These are phyloP conservation scores for Myxozyma geophila DNA, from an alignment of 805 yeast species.

Conservation along the genomic window DNA sequence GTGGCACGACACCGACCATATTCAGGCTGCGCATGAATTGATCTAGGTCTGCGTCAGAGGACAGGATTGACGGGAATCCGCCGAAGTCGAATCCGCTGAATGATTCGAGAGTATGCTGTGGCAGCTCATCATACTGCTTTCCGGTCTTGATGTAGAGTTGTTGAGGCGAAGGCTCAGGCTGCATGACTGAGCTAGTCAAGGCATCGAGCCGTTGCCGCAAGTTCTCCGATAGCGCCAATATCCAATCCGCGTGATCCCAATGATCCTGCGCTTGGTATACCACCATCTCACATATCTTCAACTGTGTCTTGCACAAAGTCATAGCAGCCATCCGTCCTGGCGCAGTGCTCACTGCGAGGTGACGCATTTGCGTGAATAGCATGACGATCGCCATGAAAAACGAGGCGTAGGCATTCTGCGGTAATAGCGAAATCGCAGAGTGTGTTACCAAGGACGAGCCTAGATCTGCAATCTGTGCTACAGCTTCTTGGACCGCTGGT, in stretches of 20 bases:
- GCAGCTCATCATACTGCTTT: not conserved
- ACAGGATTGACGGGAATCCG: slow-evolving; percentile 4
- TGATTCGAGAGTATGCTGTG: not conserved
- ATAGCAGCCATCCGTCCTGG: not conserved
- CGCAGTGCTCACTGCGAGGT: not conserved
- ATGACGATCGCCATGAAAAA: slow-evolving; percentile 36
- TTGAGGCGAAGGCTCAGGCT: not conserved
- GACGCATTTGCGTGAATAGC: slow-evolving; percentile 24
- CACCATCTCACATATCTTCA: slow-evolving; percentile 29
- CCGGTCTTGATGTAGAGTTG: not conserved
- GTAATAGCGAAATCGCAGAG: slow-evolving; percentile 22
- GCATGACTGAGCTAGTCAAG: not conserved
- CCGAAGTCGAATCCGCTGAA: not conserved
- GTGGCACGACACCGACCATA: not conserved
- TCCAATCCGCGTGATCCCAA: slow-evolving; percentile 37
- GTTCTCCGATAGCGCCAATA: slow-evolving; percentile 26
- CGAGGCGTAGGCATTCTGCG: slow-evolving; percentile 26
- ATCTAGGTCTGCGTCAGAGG: slow-evolving; percentile 15
- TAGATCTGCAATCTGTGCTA: slow-evolving; percentile 21
- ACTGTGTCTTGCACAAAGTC: slow-evolving; percentile 16
- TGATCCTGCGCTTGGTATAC: slow-evolving; percentile 31
- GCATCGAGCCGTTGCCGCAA: slow-evolving; percentile 20
- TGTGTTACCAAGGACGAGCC: slow-evolving; percentile 24
- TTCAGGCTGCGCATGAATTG: slow-evolving; percentile 11
- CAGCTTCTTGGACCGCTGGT: slow-evolving; percentile 18